Conservation (phyloP, 176 grass and related monocot genomes). For the Otatea glauca region DNA sequence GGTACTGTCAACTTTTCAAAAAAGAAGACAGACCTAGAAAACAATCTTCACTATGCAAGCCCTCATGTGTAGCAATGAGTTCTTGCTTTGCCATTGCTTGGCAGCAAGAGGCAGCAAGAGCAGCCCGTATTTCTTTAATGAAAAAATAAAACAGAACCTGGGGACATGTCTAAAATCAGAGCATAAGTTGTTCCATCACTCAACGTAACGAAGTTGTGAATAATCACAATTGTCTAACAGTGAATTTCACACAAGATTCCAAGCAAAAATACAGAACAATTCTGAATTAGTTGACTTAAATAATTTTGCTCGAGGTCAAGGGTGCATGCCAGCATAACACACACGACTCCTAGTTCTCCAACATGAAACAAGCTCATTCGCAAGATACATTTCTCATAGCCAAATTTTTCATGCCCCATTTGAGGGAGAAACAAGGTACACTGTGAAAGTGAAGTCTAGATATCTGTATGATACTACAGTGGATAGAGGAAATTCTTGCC, state of each 20-base stretch:
- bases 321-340: neutral
- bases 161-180: neutral
- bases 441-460: neutral
- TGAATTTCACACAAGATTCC: neutral
- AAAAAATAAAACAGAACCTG: neutral
- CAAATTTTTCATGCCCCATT: slow-evolving; percentile 42
- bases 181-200: neutral
- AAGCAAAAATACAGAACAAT: neutral
- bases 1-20: neutral
- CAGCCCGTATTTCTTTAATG: neutral
- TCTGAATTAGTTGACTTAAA: neutral
- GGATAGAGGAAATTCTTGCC: slow-evolving; percentile 63
- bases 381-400: slow-evolving; percentile 6
- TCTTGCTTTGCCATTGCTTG: neutral
- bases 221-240: neutral
- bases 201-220: neutral
- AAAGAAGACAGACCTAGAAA: neutral
- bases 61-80: neutral
- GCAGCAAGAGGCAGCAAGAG: neutral
- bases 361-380: slow-evolving; percentile 1
- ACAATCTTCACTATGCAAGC: neutral
- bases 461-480: neutral
- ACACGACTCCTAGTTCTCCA: neutral
- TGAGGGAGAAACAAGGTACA: slow-evolving; percentile 15
- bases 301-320: neutral